phyloP scores from a whole-genome alignment of 371 early-diverging fungal species.

The Quaeritorhiza haematococci region DNA sequence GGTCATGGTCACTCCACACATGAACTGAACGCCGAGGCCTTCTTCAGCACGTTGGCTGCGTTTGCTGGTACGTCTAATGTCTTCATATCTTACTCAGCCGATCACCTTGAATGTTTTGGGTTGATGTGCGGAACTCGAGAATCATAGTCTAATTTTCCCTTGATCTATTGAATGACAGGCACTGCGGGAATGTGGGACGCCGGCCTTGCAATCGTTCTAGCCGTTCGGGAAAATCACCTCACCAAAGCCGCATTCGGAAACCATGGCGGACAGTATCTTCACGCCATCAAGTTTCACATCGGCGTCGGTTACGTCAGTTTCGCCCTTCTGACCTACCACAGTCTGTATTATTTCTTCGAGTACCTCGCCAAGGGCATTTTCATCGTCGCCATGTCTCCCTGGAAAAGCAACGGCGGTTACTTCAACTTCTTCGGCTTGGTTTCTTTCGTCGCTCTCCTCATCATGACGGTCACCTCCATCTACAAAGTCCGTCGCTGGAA shows the following conservation, averaged over 20 bases:
- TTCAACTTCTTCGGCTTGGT: constrained; percentile 9
- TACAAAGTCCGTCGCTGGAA: constrained; percentile 11
- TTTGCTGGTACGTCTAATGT: neutral
- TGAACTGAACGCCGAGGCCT: neutral
- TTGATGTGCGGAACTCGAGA: constrained; percentile 1
- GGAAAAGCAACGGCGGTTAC: neutral
- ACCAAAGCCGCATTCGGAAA: constrained; percentile 8
- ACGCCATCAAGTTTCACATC: constrained; percentile 10
- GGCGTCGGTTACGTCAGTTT: constrained; percentile 13
- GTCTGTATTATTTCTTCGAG: constrained; percentile 5
- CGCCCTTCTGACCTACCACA: constrained; percentile 8
- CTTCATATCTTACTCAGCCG: neutral
- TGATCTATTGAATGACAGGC: constrained; percentile 6
- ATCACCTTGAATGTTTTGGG: neutral
- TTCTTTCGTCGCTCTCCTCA: neutral
- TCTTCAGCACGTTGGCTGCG: neutral
- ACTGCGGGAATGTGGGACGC: constrained; percentile 20
- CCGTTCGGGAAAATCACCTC: constrained; percentile 18
- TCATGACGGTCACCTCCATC: constrained; percentile 9
- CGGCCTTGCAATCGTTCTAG: constrained; percentile 13
- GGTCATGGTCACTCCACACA: neutral
- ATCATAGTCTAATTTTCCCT: constrained; percentile 5
- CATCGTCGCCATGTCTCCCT: neutral
- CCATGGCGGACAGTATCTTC: constrained; percentile 13
- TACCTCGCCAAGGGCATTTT: constrained; percentile 2